Percentiles rank a stretch among this genome's conserved stretches.
Evolutionary conservation across 1,284 basidiomycete genomes (phyloP).

Genomic region (Cutaneotrichosporon sp.): DNA sequence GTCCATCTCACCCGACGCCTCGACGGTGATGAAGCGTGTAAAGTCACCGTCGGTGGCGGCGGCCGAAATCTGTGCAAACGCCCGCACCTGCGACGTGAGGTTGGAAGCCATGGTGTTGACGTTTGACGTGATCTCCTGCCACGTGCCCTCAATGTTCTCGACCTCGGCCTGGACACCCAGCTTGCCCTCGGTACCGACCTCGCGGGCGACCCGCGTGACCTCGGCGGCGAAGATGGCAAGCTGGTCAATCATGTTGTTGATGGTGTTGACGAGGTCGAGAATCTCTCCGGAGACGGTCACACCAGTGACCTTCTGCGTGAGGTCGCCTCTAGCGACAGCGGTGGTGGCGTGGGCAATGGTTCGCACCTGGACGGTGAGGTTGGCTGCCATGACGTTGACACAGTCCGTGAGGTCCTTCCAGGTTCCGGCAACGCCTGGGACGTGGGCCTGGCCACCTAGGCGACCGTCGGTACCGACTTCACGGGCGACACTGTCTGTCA

Average conservation of each 20-base stretch:
- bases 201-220: constrained; percentile 91
- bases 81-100: constrained; percentile 96
- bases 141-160: constrained; percentile 94
- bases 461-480: constrained; percentile 96
- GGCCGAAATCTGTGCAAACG: constrained; percentile 97
- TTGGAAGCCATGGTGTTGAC: constrained; percentile 96
- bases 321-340: constrained; percentile 89
- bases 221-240: constrained; percentile 91
- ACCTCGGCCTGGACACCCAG: constrained; percentile 97
- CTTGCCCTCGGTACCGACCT: constrained; percentile 96
- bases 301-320: constrained; percentile 89
- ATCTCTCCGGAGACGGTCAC: constrained; percentile 96
- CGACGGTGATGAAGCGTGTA: constrained; percentile 98
- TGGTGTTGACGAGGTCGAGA: constrained; percentile 74
- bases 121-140: constrained; percentile 94
- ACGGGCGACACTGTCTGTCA: constrained; percentile 63
- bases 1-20: constrained; percentile 98
- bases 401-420: constrained; percentile 97
- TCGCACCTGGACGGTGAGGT: constrained; percentile 87
- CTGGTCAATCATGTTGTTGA: constrained; percentile 95
- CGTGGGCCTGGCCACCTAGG: constrained; percentile 88
- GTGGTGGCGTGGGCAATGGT: constrained; percentile 95
- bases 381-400: constrained; percentile 70
- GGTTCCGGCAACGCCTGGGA: constrained; percentile 83
- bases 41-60: constrained; percentile 99